A percentile compares a stretch with the other conserved stretches of the same genome.
phyloP scores from a whole-genome alignment of 2,329 filamentous ascomycete genomes.

The Ustulina deusta region DNA sequence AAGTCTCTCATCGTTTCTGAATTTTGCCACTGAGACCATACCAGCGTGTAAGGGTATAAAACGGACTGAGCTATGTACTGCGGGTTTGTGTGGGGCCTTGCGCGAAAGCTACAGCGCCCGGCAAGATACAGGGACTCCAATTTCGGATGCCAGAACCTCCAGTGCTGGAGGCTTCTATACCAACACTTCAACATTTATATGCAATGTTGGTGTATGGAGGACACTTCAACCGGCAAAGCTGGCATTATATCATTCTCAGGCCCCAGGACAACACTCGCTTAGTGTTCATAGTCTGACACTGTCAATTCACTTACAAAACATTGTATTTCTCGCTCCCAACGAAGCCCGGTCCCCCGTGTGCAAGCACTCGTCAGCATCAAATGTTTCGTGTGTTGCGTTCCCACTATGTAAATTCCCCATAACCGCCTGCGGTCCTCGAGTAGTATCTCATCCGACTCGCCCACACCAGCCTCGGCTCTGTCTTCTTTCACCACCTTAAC shows the following conservation, averaged over 20 bases:
- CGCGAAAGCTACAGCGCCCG: background rate
- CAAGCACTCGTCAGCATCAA: constrained; percentile 54
- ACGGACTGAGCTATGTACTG: background rate
- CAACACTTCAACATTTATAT: background rate
- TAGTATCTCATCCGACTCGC: constrained; percentile 64
- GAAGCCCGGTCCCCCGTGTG: constrained; percentile 68
- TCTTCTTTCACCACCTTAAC: constrained; percentile 68
- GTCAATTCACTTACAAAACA: no score
- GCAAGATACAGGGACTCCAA: background rate
- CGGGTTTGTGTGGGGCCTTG: background rate
- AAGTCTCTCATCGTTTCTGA: background rate
- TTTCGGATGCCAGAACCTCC: background rate
- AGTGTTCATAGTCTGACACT: no score
- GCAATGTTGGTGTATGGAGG: no score
- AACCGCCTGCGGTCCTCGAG: constrained; percentile 60
- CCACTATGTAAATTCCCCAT: constrained; percentile 63
- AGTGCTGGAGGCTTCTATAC: no score
- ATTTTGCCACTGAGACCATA: no score
- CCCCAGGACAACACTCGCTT: no score
- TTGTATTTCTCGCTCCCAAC: constrained; percentile 67
- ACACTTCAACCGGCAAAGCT: no score
- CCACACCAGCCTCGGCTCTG: constrained; percentile 63
- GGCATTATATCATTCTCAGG: no score
- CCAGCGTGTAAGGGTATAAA: background rate
- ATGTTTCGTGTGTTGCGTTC: constrained; percentile 53